Conservation (phyloP, 257 asterid species). For the Capsicum chinense region DNA sequence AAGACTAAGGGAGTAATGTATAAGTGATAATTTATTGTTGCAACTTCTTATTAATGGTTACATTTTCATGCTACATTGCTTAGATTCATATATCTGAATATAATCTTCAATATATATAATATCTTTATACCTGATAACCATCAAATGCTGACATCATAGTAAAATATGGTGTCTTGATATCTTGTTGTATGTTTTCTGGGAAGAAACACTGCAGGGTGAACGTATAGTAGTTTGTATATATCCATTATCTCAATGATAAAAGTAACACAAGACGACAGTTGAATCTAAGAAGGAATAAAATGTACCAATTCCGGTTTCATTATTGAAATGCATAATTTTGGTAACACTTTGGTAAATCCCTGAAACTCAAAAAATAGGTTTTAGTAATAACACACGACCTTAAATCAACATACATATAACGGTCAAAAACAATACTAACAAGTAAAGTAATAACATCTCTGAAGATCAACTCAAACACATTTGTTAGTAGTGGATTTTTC, state of each 20-base stretch:
- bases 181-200: conserved; percentile 16
- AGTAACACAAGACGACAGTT: too few relatives aligned
- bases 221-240: background rate
- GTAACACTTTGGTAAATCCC: conserved; percentile 22
- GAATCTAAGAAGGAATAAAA: too few relatives aligned
- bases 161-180: conserved; percentile 21
- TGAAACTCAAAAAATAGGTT: background rate
- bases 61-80: background rate
- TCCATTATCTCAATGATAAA: background rate
- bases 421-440: background rate
- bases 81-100: too few relatives aligned
- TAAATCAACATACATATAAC: background rate
- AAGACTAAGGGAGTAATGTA: background rate
- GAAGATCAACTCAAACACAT: conserved; percentile 17
- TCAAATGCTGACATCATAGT: conserved; percentile 30
- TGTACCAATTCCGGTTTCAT: background rate
- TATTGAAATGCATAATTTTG: conserved; percentile 14
- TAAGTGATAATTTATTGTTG: background rate
- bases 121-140: conserved; percentile 2
- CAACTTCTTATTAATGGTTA: background rate
- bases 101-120: background rate
- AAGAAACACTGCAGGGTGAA: conserved; percentile 21
- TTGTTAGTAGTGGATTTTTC: conserved; percentile 11
- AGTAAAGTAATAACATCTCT: conserved; percentile 11
- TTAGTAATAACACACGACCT: background rate